Percentiles rank a stretch among this genome's conserved stretches.
phyloP scores from a whole-genome alignment of 2,329 filamentous ascomycete species.

The Penicillium sclerotigenum region DNA sequence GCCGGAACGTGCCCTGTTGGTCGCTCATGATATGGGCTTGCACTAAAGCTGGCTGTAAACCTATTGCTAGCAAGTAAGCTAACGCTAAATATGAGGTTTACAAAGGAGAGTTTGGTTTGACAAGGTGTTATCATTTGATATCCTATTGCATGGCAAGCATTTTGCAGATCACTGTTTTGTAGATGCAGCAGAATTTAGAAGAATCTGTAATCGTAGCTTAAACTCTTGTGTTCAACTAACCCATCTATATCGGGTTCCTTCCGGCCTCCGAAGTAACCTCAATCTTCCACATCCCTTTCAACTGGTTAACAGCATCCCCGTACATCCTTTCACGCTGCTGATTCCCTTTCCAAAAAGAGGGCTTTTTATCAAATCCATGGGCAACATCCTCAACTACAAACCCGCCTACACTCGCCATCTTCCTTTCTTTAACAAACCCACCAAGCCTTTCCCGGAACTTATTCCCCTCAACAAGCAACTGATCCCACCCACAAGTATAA shows the following conservation, averaged over 20 bases:
- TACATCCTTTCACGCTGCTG: conserved; percentile 16
- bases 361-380: conserved; percentile 26
- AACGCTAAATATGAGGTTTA: no score
- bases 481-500: conserved; percentile 25
- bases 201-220: no score
- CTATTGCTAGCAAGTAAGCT: no score
- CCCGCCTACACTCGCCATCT: conserved; percentile 15
- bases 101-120: no score
- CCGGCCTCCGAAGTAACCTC: neutral
- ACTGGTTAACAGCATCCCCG: conserved; percentile 17
- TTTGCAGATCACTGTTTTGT: no score
- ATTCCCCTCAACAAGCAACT: conserved; percentile 21
- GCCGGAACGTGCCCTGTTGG: no score
- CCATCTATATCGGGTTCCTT: neutral
- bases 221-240: no score
- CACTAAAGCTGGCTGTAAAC: no score
- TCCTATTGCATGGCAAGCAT: no score
- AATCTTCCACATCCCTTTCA: conserved; percentile 18
- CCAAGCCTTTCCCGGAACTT: conserved; percentile 16
- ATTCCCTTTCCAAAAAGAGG: conserved; percentile 16
- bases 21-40: no score
- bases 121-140: no score
- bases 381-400: conserved; percentile 14
- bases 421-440: conserved; percentile 10
- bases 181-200: no score